Base-by-base conservation (phyloP, 345 rosid species). In the Sonneratia caseolaris region DNA sequence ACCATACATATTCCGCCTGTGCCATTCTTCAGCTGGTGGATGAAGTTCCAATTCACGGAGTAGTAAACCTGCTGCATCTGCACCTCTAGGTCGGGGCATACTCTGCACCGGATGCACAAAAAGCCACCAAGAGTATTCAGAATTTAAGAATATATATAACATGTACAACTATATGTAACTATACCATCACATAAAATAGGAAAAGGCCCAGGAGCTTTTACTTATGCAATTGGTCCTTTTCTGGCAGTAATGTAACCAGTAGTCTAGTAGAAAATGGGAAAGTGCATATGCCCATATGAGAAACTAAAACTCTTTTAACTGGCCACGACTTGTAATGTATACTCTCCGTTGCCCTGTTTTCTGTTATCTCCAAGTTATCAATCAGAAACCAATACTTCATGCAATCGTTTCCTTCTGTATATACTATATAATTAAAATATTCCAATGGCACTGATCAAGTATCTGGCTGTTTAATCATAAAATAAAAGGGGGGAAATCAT, bases 11-110 rank as follows among this genome's bases (percentile, higher is more conserved):
- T 92, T 96, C 73, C 99, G 85, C 80, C 98, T 83, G 77, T 96
- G 98, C 99, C 99, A 92, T 77, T 96, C 99, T 78, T 96, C 99
- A n/a, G 98, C 88, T 56, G 98, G 98, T 5, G 99, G 99, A 74
- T 96, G 98, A 64, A 96, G 96, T 82, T 96, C 99, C 76, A 92
- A 85, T 76, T 92, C 99, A 48, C 98, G 91, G 55, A 96, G 94
- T 73, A 96, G 81, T 74, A 96, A 85, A 66, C 98, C 99, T 73
- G 99, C 99, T 65, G 97, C 98, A 87, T 96, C 99, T 40, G 97
- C 98, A 79, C 98, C 99, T 82, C 98, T 88, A 66, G 98, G 99
- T 70, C 97, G 86, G 71, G 99, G 99, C 99, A 96, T 96, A 80
- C 89, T 92, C 99, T 96, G 84, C 67, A 71, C 37, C 14, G 35